A percentile compares a stretch with the other conserved stretches of the same genome.
Evolutionary conservation across 768 basidiomycete species (phyloP).

Genomic region (Phylloporus scabripes): DNA sequence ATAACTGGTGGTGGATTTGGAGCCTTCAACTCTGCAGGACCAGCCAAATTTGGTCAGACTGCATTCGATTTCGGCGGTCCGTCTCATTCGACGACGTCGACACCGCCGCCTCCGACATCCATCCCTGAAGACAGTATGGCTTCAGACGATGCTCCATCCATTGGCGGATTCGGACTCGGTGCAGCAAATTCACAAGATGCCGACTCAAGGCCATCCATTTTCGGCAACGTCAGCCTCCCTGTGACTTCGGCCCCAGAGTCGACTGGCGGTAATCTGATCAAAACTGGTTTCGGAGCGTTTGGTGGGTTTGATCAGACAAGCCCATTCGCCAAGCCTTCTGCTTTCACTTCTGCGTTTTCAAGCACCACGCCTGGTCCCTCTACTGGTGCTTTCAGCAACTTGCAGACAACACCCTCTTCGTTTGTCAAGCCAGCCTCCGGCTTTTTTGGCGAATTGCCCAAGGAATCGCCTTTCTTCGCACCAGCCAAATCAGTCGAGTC

Average conservation of each 20-base stretch:
- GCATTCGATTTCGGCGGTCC: constrained; percentile 18
- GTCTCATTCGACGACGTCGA: constrained; percentile 5
- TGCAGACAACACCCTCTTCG: constrained; percentile 2
- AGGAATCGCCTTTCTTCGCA: not conserved
- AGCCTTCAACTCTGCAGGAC: constrained; percentile 27
- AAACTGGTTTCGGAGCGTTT: constrained; percentile 33
- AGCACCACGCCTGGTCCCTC: not conserved
- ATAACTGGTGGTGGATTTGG: constrained; percentile 27
- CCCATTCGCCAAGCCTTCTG: constrained; percentile 20
- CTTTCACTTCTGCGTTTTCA: constrained; percentile 13
- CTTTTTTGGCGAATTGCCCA: not conserved
- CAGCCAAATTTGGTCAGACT: constrained; percentile 31
- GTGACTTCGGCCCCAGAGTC: constrained; percentile 11
- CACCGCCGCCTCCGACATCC: constrained; percentile 1
- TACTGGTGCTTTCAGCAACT: not conserved
- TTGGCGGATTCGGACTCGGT: constrained; percentile 32
- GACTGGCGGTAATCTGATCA: constrained; percentile 22
- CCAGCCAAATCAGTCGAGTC: not conserved
- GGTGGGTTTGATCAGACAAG: constrained; percentile 22
- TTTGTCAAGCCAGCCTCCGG: not conserved
- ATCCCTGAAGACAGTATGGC: constrained; percentile 30
- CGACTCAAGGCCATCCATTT: constrained; percentile 28
- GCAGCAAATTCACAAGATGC: constrained; percentile 18
- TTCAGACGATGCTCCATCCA: constrained; percentile 26
- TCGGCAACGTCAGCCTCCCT: constrained; percentile 23